A percentile compares a stretch with the other conserved stretches of the same genome.
Conservation (phyloP, 495 filamentous ascomycete genomes). For the Chaetomidium leptoderma region DNA sequence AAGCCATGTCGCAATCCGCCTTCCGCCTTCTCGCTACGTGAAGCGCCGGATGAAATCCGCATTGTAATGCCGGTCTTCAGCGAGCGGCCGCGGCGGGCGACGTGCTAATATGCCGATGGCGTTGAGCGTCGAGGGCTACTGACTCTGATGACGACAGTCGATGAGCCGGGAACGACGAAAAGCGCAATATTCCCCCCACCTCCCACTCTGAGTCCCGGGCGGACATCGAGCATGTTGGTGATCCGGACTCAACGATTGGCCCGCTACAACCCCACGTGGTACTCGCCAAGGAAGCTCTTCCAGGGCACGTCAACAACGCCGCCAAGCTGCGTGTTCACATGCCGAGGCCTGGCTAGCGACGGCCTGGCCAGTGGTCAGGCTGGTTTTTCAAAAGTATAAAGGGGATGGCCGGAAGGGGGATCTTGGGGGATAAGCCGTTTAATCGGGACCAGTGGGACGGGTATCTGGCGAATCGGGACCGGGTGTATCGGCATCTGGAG, state of each 20-base stretch:
- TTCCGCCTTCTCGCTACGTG: background rate
- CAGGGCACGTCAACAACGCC: background rate
- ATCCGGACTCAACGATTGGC: conserved; percentile 3
- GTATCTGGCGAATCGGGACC: conserved; percentile 59
- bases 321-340: background rate
- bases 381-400: background rate
- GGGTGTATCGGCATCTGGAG: conserved; percentile 56
- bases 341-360: conserved; percentile 1
- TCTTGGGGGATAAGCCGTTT: conserved; percentile 47
- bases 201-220: background rate
- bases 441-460: conserved; percentile 64
- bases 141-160: background rate
- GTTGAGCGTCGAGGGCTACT: background rate
- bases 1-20: background rate
- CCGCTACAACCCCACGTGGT: conserved; percentile 8
- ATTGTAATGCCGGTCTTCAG: background rate
- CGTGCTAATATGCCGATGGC: background rate
- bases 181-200: too few relatives aligned
- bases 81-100: background rate
- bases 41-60: background rate
- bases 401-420: too few relatives aligned
- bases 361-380: too few relatives aligned
- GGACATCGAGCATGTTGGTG: background rate
- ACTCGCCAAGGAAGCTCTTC: conserved; percentile 1
- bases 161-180: background rate